Base-by-base conservation (phyloP, 305 asterid genomes). In the Solanum aculeatissimum region DNA sequence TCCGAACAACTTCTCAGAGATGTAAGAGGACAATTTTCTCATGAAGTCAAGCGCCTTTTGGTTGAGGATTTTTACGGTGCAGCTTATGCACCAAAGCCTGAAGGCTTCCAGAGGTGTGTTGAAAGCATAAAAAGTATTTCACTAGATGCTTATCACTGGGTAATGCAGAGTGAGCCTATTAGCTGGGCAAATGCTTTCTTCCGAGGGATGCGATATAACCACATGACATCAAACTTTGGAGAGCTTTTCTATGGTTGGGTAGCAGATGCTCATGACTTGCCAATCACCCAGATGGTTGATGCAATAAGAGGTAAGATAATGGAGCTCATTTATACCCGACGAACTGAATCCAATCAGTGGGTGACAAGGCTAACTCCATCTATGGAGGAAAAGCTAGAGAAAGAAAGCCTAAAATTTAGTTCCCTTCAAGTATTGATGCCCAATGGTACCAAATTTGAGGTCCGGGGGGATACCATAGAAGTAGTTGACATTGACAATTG, bases 221-320 rank as follows among this genome's bases (percentile, higher is more conserved):
- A 89, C 85, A 86, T 93, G 97, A 81, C 90, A 10, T 93, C 98
- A 38, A 94, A 95, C 82, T 95, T 94, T 13, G 98, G 99, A 8
- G 97, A 97, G 90, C 85, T 90, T 15, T 95, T 97, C 58, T 94
- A 95, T 88, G 92, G 91, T 66, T 97, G 99, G 98, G 95, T 90
- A 57, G 89, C 98, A 2, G 99, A 94, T 85, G 98, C 94, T 9
- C 95, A 95, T 62, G 98, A 97, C 85, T 84, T 97, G 90, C 99
- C 99, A 69, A 97, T 95, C 84, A 97, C 97, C 19, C 98, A 95
- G 85, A 90, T 97, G 98, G 98, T 95, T 49, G 98, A 94, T 74
- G 89, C 95, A 7, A 89, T 97, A 62, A 89, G 98, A n/a, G 90
- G 83, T 53, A 94, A 92, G 91, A 94, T 97, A 38, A 91, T 88